phyloP scores from a whole-genome alignment of 73 alveolate genomes.

The Diophrys sp. region DNA sequence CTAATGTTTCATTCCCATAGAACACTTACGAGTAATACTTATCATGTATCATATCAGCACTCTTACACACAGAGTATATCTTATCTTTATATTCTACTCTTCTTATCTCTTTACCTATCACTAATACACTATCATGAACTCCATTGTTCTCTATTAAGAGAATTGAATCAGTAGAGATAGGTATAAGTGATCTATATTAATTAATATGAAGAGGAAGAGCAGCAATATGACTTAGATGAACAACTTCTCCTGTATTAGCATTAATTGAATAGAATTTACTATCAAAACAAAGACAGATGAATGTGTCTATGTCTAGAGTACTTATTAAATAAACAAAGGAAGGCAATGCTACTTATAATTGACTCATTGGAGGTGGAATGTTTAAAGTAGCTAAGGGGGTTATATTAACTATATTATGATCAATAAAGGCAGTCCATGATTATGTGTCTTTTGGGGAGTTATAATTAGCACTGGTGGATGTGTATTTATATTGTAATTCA shows the following conservation, averaged over 20 bases:
- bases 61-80: slow-evolving; percentile 1
- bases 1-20: slow-evolving; percentile 3
- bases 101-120: neutral
- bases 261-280: neutral
- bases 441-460: slow-evolving; percentile 11
- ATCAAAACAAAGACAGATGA: neutral
- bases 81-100: neutral
- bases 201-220: neutral
- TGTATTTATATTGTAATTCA: slow-evolving; percentile 28
- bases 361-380: slow-evolving; percentile 67
- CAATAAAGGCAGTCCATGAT: slow-evolving; percentile 44
- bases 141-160: neutral
- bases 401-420: slow-evolving; percentile 22
- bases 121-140: neutral
- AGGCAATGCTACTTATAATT: slow-evolving; percentile 18
- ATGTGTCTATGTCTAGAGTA: neutral
- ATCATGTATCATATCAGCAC: neutral
- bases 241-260: neutral
- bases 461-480: slow-evolving; percentile 20
- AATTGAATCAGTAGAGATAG: neutral
- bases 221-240: neutral
- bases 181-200: neutral
- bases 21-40: neutral
- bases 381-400: slow-evolving; percentile 51
- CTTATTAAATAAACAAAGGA: slow-evolving; percentile 1